phyloP scores from a whole-genome alignment of 495 filamentous ascomycete species.

The Penicillium odoratum region DNA sequence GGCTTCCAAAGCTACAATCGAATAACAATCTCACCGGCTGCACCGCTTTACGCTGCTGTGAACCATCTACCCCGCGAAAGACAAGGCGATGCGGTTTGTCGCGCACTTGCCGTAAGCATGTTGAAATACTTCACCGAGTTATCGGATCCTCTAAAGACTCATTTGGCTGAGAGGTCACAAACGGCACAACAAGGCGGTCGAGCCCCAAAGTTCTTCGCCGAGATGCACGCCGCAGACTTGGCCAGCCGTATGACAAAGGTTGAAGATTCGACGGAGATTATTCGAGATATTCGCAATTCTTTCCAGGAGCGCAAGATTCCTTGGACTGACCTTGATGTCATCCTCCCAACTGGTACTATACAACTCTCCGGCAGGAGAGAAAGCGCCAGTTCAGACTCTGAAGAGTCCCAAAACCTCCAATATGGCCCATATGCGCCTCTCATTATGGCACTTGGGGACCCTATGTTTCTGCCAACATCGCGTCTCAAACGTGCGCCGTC shows the following conservation, averaged over 20 bases:
- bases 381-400: conserved; percentile 41
- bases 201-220: conserved; percentile 73
- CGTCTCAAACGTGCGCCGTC: conserved; percentile 86
- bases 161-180: conserved; percentile 38
- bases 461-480: conserved; percentile 83
- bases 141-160: conserved; percentile 70
- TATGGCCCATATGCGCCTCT: conserved; percentile 74
- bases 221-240: conserved; percentile 89
- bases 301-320: conserved; percentile 75
- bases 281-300: conserved; percentile 66
- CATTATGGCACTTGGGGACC: conserved; percentile 74
- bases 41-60: conserved; percentile 92
- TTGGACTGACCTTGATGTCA: conserved; percentile 85
- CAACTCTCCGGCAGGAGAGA: conserved; percentile 40
- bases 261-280: conserved; percentile 70
- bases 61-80: conserved; percentile 88
- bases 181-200: conserved; percentile 32
- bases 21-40: conserved; percentile 87
- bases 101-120: conserved; percentile 86
- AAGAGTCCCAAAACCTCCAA: conserved; percentile 60
- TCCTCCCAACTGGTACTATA: conserved; percentile 76
- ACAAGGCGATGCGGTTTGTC: conserved; percentile 88
- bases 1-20: conserved; percentile 86
- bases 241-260: conserved; percentile 79
- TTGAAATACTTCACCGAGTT: conserved; percentile 91